Evolutionary conservation across 2,329 filamentous ascomycete species (phyloP), one percentile per base, ranked within the genome.

Genomic region (Fusarium tuaranense): DNA sequence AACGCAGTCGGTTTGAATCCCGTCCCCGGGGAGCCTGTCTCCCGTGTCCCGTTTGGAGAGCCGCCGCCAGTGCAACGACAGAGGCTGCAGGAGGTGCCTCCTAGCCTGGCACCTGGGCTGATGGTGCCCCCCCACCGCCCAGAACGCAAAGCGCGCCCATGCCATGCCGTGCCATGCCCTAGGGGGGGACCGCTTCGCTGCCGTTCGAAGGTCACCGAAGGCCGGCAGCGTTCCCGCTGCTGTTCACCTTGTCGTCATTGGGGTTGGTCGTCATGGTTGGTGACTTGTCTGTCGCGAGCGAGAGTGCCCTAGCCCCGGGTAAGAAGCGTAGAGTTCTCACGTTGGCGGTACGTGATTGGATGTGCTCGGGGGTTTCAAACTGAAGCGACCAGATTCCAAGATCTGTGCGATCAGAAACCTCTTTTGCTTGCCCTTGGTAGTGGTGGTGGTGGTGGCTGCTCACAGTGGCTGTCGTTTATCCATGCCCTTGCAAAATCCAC

Each of bases 51-150:
- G 55, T 71, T 74, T 68, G 44, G 63, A 71, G 55, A 51, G 62
- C 48, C 39, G 55, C 51, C 62, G 58, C 70, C 64, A 58, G 62
- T 66, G 70, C 62, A 57, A 51, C 53, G 53, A 34, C n/a, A 66
- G 68, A 59, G 72, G 62, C 72, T 72, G 71, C 71, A 74, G 68
- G 71, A 74, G 64, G 71, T 60, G 70, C 39, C 68, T 72, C 71
- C 62, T 59, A 66, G 72, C 51, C 65, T 72, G 61, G 63, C 39
- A 44, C 38, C 38, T 44, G 41, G 41, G 71, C 72, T 74, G 71
- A 72, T 72, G 71, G 51, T 34, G 32, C n/a, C 68, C 71, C 51
- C 51, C 72, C 72, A 74, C 71, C 65, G 51, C 64, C 63, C 51
- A 65, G 60, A 32, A 25, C 27, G 38, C 39, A 62, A 62, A 72